Base-by-base conservation (phyloP, 1,284 basidiomycete genomes). In the Porogramme epimiltina region DNA sequence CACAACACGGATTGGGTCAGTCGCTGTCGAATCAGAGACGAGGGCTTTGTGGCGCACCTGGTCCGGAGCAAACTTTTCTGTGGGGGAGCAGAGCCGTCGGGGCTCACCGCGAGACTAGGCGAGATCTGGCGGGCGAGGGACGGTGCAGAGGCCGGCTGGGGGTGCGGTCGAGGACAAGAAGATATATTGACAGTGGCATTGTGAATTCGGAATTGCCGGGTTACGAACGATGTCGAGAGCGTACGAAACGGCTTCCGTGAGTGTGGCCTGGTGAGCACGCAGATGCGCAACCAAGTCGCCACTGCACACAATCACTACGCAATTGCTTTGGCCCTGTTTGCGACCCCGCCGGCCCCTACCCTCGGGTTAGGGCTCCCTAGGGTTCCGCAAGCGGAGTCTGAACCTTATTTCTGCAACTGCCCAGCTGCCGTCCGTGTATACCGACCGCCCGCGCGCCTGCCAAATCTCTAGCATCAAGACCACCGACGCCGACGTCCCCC, bases 381-480 rank as follows among this genome's bases (percentile, higher is more conserved):
- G 38, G 31, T 23, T 43, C 28, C 18, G 2, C 33, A 11, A 31
- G 31, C 55, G 53, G 56, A 57, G 47, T 40, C 37, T 49, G 52
- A 65, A 65, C 63, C 54, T 59, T 63, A 51, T 54, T 25, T 11
- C 15, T n/a, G 26, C 47, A 61, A 57, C 62, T 64, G 61, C 45
- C 44, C 42, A 62, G 62, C 53, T 51, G 42, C 44, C 26, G 38
- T 5, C 19, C 13, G 18, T 25, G 42, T 39, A 28, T 43, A 54
- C 42, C 58, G 24, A 37, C 34, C 49, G 45, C 33, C 47, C 39
- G 28, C 36, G 47, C 53, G 39, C 48, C 5, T n/a, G n/a, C 19
- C 42, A 47, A 41, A 36, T 52, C 45, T 42, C 41, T 51, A 59
- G 51, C 59, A 55, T 61, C 60, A 62, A 63, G 61, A 62, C 60